A percentile compares a stretch with the other conserved stretches of the same genome.
phyloP scores from a whole-genome alignment of 2,329 filamentous ascomycete genomes.

The Elsinoe australis region DNA sequence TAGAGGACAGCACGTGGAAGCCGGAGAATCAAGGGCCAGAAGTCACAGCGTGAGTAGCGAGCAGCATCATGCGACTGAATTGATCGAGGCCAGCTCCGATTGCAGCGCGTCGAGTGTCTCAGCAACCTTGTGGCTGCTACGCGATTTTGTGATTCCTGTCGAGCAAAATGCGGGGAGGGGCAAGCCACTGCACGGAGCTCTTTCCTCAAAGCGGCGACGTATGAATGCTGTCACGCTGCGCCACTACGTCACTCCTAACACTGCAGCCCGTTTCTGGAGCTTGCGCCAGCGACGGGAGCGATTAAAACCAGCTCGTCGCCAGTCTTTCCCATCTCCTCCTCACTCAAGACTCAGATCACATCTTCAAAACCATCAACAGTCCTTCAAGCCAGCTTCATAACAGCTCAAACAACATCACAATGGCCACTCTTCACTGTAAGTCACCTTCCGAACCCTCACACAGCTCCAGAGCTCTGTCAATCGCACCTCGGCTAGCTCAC shows the following conservation, averaged over 20 bases:
- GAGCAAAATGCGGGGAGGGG: constrained; percentile 1
- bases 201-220: constrained; percentile 15
- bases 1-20: constrained; percentile 56
- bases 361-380: constrained; percentile 8
- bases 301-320: constrained; percentile 3
- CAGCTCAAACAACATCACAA: constrained; percentile 34
- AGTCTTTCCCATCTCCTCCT: constrained; percentile 7
- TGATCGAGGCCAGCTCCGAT: background rate
- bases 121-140: constrained; percentile 2
- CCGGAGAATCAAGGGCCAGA: constrained; percentile 34
- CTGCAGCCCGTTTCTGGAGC: background rate
- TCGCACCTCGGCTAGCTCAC: constrained; percentile 12
- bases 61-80: background rate
- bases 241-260: background rate
- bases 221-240: constrained; percentile 3
- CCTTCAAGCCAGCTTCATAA: constrained; percentile 7
- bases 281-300: background rate
- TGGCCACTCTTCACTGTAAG: constrained; percentile 55
- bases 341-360: constrained; percentile 5
- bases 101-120: background rate
- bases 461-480: background rate
- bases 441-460: constrained; percentile 20
- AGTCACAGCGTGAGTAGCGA: constrained; percentile 1
- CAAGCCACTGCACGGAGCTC: too few relatives aligned
- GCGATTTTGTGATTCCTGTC: constrained; percentile 4